Percentiles rank a stretch among this genome's conserved stretches.
phyloP scores from a whole-genome alignment of 1,284 basidiomycete species.

The Boletus sp. region DNA sequence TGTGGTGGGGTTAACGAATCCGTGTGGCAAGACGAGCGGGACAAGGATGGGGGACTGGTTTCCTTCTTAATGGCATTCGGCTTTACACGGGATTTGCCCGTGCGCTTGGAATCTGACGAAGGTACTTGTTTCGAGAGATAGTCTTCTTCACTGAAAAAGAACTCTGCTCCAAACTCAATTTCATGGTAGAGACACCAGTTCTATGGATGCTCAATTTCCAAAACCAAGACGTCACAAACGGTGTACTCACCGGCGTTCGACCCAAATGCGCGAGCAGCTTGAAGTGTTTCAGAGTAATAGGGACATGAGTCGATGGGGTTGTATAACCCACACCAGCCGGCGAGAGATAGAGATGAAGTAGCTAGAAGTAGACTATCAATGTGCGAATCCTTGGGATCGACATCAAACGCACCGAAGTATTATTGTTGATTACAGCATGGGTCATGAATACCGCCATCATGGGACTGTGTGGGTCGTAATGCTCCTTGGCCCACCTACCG shows the following conservation, averaged over 20 bases:
- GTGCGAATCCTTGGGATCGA: background rate
- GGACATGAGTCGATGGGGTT: slow-evolving; percentile 41
- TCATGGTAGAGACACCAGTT: slow-evolving; percentile 51
- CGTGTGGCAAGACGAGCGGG: slow-evolving; percentile 14
- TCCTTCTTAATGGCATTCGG: slow-evolving; percentile 44
- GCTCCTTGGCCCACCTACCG: slow-evolving; percentile 53
- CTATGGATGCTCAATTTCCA: slow-evolving; percentile 30
- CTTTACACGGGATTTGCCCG: slow-evolving; percentile 25
- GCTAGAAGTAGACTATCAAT: slow-evolving; percentile 31
- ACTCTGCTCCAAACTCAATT: slow-evolving; percentile 60
- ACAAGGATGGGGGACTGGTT: slow-evolving; percentile 28
- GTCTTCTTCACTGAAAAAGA: slow-evolving; percentile 63
- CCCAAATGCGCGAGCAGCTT: slow-evolving; percentile 63
- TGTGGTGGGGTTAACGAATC: slow-evolving; percentile 12
- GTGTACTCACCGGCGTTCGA: slow-evolving; percentile 47
- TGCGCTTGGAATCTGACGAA: slow-evolving; percentile 20
- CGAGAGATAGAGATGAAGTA: slow-evolving; percentile 45
- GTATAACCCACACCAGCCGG: slow-evolving; percentile 28
- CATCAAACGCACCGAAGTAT: slow-evolving; percentile 42
- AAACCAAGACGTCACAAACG: background rate
- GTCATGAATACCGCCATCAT: slow-evolving; percentile 65
- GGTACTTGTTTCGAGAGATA: slow-evolving; percentile 42
- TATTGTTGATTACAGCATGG: slow-evolving; percentile 66
- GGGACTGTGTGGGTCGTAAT: slow-evolving; percentile 51
- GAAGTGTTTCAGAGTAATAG: slow-evolving; percentile 72